Evolutionary conservation across 2,329 filamentous ascomycete species (phyloP), one percentile per base, ranked within the genome.

Genomic region (Aspergillus sp.): DNA sequence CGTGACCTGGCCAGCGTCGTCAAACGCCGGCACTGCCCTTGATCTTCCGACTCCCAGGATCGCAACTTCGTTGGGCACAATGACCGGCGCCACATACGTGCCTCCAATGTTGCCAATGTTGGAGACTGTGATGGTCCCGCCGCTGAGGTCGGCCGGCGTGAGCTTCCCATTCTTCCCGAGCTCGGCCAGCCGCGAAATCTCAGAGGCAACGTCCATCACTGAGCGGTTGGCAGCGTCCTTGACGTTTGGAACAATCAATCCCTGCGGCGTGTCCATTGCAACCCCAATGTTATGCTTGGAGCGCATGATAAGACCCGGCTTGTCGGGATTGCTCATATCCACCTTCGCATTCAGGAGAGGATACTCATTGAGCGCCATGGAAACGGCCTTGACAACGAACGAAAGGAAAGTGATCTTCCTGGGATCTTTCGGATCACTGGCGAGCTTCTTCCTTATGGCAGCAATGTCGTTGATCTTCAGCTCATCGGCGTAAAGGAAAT

Each of bases 81-180:
- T 85, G 30, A 98, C 83, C 1, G 91, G 91, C 17, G 82, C 80
- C 29, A 96, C 78, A 48, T 93, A 93, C 1, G 84, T 91, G 16
- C 91, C 91, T 34, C 91, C 91, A 28, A 98, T 86, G 48, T 79
- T 93, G 28, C 91, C 91, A 47, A 98, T 94, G 57, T 98, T 98
- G 48, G 86, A 94, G 30, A 98, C 78, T 0, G 91, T 95, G 51
- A 98, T 89, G 1, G 91, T 96, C 11, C 86, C 86, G 32, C 86
- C 86, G 22, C 70, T 73, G 42, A 98, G 70, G 58, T 98, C 88
- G 12, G 72, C 68, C 2, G 78, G 72, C 1, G 75, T 68, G 4
- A 98, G 72, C 57, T 82, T 85, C 19, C 86, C 85, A n/a, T 72
- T 68, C 10, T 72, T 67, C 1, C 86, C 89, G 7, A 86, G 75